Evolutionary conservation across 176 grass and related monocot genomes (phyloP).

Genomic region (Oryza brachyantha): DNA sequence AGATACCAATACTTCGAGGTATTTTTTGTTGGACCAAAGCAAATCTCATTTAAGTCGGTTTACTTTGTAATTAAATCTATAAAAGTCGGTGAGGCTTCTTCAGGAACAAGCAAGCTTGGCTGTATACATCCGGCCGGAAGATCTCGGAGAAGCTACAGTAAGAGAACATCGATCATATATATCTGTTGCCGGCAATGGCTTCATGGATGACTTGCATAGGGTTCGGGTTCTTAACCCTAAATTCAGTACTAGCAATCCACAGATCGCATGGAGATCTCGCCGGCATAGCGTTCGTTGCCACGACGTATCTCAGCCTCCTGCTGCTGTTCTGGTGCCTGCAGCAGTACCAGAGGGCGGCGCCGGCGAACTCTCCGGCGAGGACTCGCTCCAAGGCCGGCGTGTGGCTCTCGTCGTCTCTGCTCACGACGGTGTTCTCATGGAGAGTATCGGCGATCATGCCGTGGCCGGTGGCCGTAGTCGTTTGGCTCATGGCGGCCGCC

Average conservation of each 20-base stretch:
- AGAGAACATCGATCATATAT: too few relatives aligned
- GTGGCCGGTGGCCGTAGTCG: not conserved
- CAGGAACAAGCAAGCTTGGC: too few relatives aligned
- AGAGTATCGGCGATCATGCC: not conserved
- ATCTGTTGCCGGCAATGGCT: too few relatives aligned
- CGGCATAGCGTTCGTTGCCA: not conserved
- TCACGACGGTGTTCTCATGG: not conserved
- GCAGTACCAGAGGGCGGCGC: not conserved
- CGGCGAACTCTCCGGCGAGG: not conserved
- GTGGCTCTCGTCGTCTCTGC: not conserved
- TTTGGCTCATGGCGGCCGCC: not conserved
- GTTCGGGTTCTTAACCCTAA: not conserved
- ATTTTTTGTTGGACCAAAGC: too few relatives aligned
- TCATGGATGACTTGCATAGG: not conserved
- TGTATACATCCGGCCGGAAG: too few relatives aligned
- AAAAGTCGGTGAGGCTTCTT: too few relatives aligned
- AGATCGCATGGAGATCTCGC: not conserved
- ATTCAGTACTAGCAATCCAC: not conserved
- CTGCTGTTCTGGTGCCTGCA: not conserved
- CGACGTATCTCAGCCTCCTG: not conserved
- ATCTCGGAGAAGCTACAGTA: too few relatives aligned
- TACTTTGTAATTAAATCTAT: too few relatives aligned
- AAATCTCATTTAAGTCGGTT: too few relatives aligned
- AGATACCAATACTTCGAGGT: too few relatives aligned
- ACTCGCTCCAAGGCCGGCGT: not conserved